Base-by-base conservation (phyloP, 169 alveolate species). In the Toxoplasma gondii region DNA sequence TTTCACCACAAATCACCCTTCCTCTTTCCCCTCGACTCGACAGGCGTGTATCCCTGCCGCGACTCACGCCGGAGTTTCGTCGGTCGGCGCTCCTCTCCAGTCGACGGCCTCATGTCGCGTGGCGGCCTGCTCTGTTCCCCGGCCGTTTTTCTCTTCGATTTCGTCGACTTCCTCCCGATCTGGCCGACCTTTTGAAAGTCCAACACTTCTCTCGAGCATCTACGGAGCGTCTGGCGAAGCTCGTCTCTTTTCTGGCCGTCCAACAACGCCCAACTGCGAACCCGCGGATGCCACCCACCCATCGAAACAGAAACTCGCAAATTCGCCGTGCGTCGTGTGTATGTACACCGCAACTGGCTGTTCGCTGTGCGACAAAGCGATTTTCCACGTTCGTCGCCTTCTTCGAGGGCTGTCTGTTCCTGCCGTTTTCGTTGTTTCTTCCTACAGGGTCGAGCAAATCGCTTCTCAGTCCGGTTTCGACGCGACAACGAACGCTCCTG, bases 311-410 rank as follows among this genome's bases (percentile, higher is more conserved):
- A 64, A 64, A 64, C n/a, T 10, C 74, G 29, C 17, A 17, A n/a
- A 17, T 1, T 12, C 84, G 31, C 84, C 84, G 1, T 36, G 39
- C 22, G 39, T 74, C 24, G 84, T 74, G 44, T 34, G 45, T 74
- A 31, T 74, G 9, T 74, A 74, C 44, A 36, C 44, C 27, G 43
- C 84, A 74, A n/a, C 39, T 31, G 43, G 27, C 84, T 74, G 84
- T n/a, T 74, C 84, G 44, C 19, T 74, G 45, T 74, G 84, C 84
- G 84, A 74, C 38, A 31, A 36, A 36, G 84, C 84, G 39, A 12
- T n/a, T 9, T 74, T 74, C 84, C 84, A 74, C 49, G 45, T 74
- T 7, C 44, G 84, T n/a, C 84, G 84, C 84, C 17, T 74, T 74
- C 84, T 74, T 17, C 84, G 84, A 0, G 43, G 39, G n/a, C 43